Conservation (phyloP, 2,329 filamentous ascomycete genomes). For the Talaromyces sp. region DNA sequence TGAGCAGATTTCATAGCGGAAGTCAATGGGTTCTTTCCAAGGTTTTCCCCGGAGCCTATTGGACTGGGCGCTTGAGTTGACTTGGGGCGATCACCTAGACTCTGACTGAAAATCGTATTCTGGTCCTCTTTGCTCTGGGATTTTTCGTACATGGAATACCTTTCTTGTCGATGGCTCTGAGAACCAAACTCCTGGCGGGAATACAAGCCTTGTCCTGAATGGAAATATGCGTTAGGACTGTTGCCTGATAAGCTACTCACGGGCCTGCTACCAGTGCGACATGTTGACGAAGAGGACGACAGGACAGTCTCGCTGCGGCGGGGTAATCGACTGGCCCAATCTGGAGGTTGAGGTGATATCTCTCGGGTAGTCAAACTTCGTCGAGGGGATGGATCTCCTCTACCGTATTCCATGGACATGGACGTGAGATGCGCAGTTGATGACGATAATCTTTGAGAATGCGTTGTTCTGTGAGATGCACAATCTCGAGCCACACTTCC, state of each 20-base stretch:
- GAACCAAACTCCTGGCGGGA: conserved; percentile 17
- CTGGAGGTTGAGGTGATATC: conserved; percentile 23
- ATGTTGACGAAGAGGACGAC: conserved; percentile 19
- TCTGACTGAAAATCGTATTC: conserved; percentile 12
- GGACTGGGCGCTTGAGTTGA: conserved; percentile 20
- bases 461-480: conserved; percentile 24
- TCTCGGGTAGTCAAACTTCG: conserved; percentile 35
- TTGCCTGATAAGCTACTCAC: conserved; percentile 10
- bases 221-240: conserved; percentile 7
- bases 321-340: conserved; percentile 26
- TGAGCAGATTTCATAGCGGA: conserved; percentile 34
- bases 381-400: conserved; percentile 28
- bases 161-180: conserved; percentile 14
- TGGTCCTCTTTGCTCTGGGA: conserved; percentile 6
- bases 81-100: conserved; percentile 13
- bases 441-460: conserved; percentile 21
- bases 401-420: conserved; percentile 23
- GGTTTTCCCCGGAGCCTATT: conserved; percentile 23
- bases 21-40: conserved; percentile 24
- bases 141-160: conserved; percentile 19
- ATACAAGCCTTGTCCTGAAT: conserved; percentile 16
- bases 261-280: conserved; percentile 11
- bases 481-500: conserved; percentile 29
- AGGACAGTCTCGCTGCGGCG: conserved; percentile 32
- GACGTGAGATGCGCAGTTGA: conserved; percentile 28